Evolutionary conservation across 2,329 filamentous ascomycete species (phyloP).

Genomic region (Cercospora zeina): DNA sequence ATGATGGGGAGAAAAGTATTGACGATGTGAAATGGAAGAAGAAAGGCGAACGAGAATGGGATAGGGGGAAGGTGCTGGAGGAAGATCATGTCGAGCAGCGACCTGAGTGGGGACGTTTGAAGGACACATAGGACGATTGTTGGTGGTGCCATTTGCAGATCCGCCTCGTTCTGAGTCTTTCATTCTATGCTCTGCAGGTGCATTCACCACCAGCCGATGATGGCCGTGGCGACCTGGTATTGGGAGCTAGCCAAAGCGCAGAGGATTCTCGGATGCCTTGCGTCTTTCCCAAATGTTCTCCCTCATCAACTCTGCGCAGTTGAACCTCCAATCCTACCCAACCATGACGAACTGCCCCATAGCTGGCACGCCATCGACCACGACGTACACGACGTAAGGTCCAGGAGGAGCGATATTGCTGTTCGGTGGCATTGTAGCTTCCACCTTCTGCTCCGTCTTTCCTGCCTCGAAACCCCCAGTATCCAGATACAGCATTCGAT

Average conservation of each 20-base stretch:
- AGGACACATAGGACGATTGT: slow-evolving; percentile 15
- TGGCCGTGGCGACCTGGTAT: not conserved
- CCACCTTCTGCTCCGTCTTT: slow-evolving; percentile 48
- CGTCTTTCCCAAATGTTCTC: too few species aligned
- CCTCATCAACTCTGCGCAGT: too few species aligned
- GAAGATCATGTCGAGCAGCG: slow-evolving; percentile 55
- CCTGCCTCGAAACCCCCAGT: slow-evolving; percentile 50
- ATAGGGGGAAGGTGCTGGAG: slow-evolving; percentile 64
- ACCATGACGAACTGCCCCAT: slow-evolving; percentile 55
- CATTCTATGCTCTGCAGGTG: not conserved
- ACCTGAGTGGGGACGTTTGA: slow-evolving; percentile 50
- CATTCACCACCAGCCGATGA: not conserved
- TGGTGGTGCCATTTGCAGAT: not conserved
- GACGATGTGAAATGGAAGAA: slow-evolving; percentile 47
- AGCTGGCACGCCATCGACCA: slow-evolving; percentile 57
- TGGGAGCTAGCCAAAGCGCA: not conserved
- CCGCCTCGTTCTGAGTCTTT: not conserved
- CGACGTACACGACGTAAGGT: slow-evolving; percentile 61
- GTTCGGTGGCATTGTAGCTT: slow-evolving; percentile 56
- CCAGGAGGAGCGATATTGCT: slow-evolving; percentile 58
- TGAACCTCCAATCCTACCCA: not conserved
- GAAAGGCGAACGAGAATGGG: slow-evolving; percentile 63
- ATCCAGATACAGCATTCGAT: slow-evolving; percentile 59
- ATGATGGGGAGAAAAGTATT: slow-evolving; percentile 60
- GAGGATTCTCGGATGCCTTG: not conserved